Conservation (phyloP, 164 flowering plant genomes). For the Aristolochia fimbriata region DNA sequence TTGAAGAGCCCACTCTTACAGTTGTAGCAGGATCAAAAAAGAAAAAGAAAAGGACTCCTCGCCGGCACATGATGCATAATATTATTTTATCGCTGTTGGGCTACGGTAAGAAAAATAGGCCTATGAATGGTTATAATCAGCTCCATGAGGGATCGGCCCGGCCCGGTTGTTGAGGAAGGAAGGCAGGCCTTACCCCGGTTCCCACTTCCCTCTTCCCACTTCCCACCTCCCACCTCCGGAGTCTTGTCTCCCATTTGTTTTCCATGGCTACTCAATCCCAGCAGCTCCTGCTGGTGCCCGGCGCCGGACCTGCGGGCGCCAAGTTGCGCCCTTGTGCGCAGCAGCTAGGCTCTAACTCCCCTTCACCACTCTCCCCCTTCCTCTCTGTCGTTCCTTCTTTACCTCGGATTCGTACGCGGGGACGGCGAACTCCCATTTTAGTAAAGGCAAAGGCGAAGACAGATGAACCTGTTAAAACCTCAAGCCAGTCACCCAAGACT, state of each 20-base stretch:
- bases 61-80: no score
- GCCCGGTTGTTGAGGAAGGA: neutral
- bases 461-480: slow-evolving; percentile 5
- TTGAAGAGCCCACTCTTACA: no score
- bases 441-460: slow-evolving; percentile 12
- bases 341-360: neutral
- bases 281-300: neutral
- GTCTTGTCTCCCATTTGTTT: no score
- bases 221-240: no score
- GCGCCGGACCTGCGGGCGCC: neutral
- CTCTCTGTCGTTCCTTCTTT: slow-evolving; percentile 4
- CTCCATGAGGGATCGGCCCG: neutral
- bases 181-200: neutral
- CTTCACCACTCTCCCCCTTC: neutral
- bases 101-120: no score
- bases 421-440: neutral
- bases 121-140: no score
- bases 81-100: no score
- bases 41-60: no score
- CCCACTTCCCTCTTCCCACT: no score
- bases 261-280: slow-evolving; percentile 4
- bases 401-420: neutral
- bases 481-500: slow-evolving; percentile 5
- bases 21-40: no score
- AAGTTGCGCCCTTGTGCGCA: neutral